Conservation (phyloP, 2,329 filamentous ascomycete species). For the Colletotrichum lupini region DNA sequence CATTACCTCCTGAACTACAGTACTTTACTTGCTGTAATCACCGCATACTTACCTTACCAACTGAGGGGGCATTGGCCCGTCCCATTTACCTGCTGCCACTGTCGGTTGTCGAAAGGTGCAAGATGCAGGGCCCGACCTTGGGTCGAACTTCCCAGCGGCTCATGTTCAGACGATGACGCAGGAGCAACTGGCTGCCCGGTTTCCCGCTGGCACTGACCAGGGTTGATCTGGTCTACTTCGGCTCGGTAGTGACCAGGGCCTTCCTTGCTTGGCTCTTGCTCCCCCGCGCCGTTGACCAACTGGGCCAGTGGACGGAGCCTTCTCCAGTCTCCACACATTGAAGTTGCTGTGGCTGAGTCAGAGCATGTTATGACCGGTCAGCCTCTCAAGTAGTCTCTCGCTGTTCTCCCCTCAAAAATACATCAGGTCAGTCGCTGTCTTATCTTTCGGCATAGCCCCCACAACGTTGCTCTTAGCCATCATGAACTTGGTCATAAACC, state of each 20-base stretch:
- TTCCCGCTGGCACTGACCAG: slow-evolving; percentile 30
- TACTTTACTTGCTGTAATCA: too few species aligned
- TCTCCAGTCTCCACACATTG: slow-evolving; percentile 7
- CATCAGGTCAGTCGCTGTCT: background rate
- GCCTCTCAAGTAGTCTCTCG: background rate
- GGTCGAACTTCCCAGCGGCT: slow-evolving; percentile 12
- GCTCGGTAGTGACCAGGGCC: slow-evolving; percentile 12
- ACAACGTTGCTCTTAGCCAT: background rate
- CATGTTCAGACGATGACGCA: slow-evolving; percentile 36
- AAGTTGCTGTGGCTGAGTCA: slow-evolving; percentile 19
- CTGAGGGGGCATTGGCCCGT: background rate
- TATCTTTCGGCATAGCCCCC: slow-evolving; percentile 4
- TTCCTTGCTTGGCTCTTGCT: slow-evolving; percentile 29
- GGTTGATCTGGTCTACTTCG: slow-evolving; percentile 10
- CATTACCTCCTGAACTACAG: too few species aligned
- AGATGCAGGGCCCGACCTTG: slow-evolving; percentile 29
- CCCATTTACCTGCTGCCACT: slow-evolving; percentile 18
- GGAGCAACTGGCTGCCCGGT: slow-evolving; percentile 34
- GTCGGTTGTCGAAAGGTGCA: slow-evolving; percentile 15
- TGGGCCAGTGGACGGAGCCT: background rate
- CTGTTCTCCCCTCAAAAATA: background rate
- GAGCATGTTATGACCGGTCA: background rate
- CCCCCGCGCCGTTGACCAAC: slow-evolving; percentile 4
- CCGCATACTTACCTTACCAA: background rate
- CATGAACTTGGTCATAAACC: background rate